Evolutionary conservation across 2,329 filamentous ascomycete genomes (phyloP).

Genomic region (Davidsoniella australis): DNA sequence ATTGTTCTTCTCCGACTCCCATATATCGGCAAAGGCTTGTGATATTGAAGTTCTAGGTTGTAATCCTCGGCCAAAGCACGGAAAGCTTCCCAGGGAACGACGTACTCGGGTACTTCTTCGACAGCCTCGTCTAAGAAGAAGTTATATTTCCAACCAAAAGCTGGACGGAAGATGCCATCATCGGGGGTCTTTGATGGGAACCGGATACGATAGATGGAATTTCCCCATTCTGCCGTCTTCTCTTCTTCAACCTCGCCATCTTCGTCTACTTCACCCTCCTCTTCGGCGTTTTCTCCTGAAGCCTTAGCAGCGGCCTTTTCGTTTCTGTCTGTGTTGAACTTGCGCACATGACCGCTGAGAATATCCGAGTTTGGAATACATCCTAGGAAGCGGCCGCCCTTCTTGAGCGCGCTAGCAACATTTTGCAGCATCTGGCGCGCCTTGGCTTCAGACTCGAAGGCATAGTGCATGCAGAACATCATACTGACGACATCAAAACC

Average conservation of each 20-base stretch:
- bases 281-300: slow-evolving; percentile 18
- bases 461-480: slow-evolving; percentile 99
- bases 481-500: slow-evolving; percentile 95
- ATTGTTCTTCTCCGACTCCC: slow-evolving; percentile 81
- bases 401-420: slow-evolving; percentile 76
- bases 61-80: slow-evolving; percentile 90
- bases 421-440: slow-evolving; percentile 86
- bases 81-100: slow-evolving; percentile 96
- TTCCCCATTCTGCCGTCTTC: slow-evolving; percentile 69
- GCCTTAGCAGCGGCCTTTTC: slow-evolving; percentile 18
- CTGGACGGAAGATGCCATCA: slow-evolving; percentile 82
- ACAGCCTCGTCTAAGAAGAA: slow-evolving; percentile 95
- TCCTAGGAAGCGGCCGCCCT: slow-evolving; percentile 85
- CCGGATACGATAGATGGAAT: slow-evolving; percentile 76
- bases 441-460: slow-evolving; percentile 83
- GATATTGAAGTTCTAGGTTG: slow-evolving; percentile 88
- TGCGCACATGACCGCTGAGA: slow-evolving; percentile 59
- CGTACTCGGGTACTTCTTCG: slow-evolving; percentile 90
- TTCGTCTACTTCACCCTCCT: slow-evolving; percentile 23
- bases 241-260: slow-evolving; percentile 42
- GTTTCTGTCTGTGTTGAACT: slow-evolving; percentile 39
- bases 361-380: slow-evolving; percentile 96
- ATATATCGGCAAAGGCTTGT: slow-evolving; percentile 80
- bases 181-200: slow-evolving; percentile 70
- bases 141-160: slow-evolving; percentile 95